Evolutionary conservation across 768 basidiomycete genomes (phyloP), one percentile per base, ranked within the genome.

Genomic region (Mrakia gelida): DNA sequence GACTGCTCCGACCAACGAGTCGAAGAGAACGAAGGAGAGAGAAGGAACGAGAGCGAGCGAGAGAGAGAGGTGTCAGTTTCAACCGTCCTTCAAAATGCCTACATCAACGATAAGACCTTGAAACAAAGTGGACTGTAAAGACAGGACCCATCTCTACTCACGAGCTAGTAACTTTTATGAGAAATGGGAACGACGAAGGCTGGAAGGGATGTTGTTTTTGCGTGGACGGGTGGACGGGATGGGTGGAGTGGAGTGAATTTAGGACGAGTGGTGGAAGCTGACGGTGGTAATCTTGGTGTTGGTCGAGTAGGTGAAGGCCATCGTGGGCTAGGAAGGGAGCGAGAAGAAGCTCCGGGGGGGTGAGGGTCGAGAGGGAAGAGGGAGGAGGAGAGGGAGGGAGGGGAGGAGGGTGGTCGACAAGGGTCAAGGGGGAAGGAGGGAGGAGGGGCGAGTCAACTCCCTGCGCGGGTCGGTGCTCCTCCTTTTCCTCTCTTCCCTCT

Each of bases 181-280:
- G 15, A 49, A 71, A 26, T 38, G 5, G 38, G 28, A 30, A 26
- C 38, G 38, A 6, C 43, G 32, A 28, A n/a, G n/a, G 65, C 6
- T 7, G 45, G 45, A n/a, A 54, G 3, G 10, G 28, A 45, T 3
- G 26, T 26, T 16, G 15, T 72, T 21, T 13, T 52, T 16, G 16
- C 49, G 16, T 59, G 52, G 70, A 77, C 54, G 28, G 67, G n/a
- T 21, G 18, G 63, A 63, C 62, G 34, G 30, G 49, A 21, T 54
- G 23, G 71, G 34, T 28, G n/a, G 76, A 41, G 68, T 10, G 32
- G 28, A 6, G 49, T 23, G 41, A 49, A 32, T n/a, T 77, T 73
- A 73, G 76, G 59, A 65, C 56, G 41, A 45, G 68, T 30, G 61
- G 68, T 32, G 52, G 54, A 34, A 28, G 59, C 32, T 65, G 34